A percentile compares a stretch with the other conserved stretches of the same genome.
Evolutionary conservation across 306 rosid genomes (phyloP).

Genomic region (Chamaecrista fasciculata): DNA sequence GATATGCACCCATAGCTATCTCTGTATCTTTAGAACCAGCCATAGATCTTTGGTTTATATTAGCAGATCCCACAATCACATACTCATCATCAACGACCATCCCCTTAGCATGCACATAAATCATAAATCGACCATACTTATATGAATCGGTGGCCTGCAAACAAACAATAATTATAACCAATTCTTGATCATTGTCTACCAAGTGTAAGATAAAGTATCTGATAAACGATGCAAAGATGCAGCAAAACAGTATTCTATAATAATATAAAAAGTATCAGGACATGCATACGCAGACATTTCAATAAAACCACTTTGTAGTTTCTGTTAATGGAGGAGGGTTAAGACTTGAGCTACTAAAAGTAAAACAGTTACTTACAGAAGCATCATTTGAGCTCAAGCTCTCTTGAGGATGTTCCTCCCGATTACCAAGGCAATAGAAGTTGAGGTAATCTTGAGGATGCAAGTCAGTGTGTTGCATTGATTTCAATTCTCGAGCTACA

Average conservation of each 20-base stretch:
- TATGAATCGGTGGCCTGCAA: constrained; percentile 50
- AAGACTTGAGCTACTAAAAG: neutral
- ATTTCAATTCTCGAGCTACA: constrained; percentile 63
- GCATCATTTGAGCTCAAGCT: constrained; percentile 32
- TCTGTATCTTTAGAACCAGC: constrained; percentile 97
- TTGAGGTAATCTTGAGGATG: constrained; percentile 82
- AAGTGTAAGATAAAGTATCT: neutral
- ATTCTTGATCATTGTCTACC: neutral
- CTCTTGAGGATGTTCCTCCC: constrained; percentile 52
- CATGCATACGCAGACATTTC: neutral
- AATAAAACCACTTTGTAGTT: neutral
- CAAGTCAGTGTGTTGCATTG: constrained; percentile 35
- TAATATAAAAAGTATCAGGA: neutral
- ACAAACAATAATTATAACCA: constrained; percentile 18
- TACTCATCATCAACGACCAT: constrained; percentile 93
- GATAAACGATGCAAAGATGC: neutral
- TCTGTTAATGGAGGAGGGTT: neutral
- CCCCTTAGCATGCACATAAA: constrained; percentile 96
- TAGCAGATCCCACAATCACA: constrained; percentile 89
- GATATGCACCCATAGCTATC: constrained; percentile 96
- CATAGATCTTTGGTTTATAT: constrained; percentile 97
- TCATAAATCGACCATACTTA: constrained; percentile 68
- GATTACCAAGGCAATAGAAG: constrained; percentile 95
- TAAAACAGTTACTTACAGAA: constrained; percentile 44
- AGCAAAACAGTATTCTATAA: neutral